phyloP scores from a whole-genome alignment of 352 stramenopile genomes.

The Pythium coloratum region DNA sequence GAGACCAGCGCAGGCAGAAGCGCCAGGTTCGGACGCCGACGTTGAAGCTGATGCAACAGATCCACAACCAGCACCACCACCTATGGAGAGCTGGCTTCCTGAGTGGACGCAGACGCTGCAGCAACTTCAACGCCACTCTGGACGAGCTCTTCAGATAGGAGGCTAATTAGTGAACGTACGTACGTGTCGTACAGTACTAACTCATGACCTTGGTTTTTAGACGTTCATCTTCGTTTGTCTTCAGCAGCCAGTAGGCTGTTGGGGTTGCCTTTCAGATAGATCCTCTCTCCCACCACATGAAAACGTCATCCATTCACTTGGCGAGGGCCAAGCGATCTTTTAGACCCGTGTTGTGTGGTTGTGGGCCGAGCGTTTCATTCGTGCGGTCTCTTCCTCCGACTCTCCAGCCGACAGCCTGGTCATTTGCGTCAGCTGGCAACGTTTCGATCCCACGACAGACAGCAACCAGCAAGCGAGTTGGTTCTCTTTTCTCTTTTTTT shows the following conservation, averaged over 20 bases:
- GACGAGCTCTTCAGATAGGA: background rate
- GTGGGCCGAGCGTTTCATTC: slow-evolving; percentile 22
- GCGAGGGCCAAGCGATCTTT: background rate
- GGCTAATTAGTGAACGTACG: background rate
- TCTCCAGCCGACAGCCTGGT: background rate
- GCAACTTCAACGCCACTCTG: slow-evolving; percentile 18
- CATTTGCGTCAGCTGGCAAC: background rate
- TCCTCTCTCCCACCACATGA: background rate
- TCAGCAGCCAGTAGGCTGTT: background rate
- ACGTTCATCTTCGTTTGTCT: background rate
- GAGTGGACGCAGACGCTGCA: background rate
- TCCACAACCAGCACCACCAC: no score
- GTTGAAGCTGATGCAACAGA: background rate
- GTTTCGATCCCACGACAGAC: slow-evolving; percentile 14
- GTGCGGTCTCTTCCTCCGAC: slow-evolving; percentile 7
- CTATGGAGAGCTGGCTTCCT: slow-evolving; percentile 1
- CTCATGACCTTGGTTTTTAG: background rate
- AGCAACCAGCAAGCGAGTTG: background rate
- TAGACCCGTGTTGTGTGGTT: slow-evolving; percentile 13
- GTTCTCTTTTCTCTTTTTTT: slow-evolving; percentile 10
- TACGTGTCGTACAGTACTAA: background rate
- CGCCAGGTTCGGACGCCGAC: background rate
- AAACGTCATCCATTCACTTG: no score
- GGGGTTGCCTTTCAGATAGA: background rate
- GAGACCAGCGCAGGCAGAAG: background rate